Evolutionary conservation across 148 eudicot species (phyloP).

Genomic region (Pharnaceum exiguum): DNA sequence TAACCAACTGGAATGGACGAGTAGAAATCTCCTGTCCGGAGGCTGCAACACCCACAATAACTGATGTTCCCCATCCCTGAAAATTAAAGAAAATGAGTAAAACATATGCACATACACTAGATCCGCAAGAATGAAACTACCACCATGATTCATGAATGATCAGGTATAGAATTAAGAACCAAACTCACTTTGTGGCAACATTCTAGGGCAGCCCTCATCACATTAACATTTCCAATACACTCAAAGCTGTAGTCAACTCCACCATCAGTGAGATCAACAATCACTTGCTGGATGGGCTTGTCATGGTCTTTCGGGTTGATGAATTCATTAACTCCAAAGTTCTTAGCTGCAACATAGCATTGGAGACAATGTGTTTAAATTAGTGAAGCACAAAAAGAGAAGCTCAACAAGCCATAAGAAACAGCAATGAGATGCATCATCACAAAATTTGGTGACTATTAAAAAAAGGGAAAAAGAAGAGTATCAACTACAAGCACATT

Average conservation of each 20-base stretch:
- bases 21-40: slow-evolving; percentile 96
- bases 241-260: slow-evolving; percentile 99
- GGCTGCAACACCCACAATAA: slow-evolving; percentile 97
- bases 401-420: neutral
- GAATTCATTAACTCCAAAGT: slow-evolving; percentile 92
- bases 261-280: slow-evolving; percentile 95
- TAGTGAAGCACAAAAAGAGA: neutral
- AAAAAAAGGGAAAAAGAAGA: too few species aligned
- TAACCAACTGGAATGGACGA: slow-evolving; percentile 96
- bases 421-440: too few species aligned
- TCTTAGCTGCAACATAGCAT: slow-evolving; percentile 63
- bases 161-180: neutral
- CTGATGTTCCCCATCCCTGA: slow-evolving; percentile 99
- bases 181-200: slow-evolving; percentile 89
- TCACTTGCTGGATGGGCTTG: slow-evolving; percentile 91
- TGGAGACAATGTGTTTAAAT: neutral
- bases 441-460: too few species aligned
- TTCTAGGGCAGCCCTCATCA: slow-evolving; percentile 96
- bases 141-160: neutral
- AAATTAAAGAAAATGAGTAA: neutral
- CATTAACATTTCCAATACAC: slow-evolving; percentile 91
- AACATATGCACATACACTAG: too few species aligned
- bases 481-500: too few species aligned
- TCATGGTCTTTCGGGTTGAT: slow-evolving; percentile 89
- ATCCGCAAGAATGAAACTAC: too few species aligned